Base-by-base conservation (phyloP, 176 grass and related monocot species). In the Ananas comosus region DNA sequence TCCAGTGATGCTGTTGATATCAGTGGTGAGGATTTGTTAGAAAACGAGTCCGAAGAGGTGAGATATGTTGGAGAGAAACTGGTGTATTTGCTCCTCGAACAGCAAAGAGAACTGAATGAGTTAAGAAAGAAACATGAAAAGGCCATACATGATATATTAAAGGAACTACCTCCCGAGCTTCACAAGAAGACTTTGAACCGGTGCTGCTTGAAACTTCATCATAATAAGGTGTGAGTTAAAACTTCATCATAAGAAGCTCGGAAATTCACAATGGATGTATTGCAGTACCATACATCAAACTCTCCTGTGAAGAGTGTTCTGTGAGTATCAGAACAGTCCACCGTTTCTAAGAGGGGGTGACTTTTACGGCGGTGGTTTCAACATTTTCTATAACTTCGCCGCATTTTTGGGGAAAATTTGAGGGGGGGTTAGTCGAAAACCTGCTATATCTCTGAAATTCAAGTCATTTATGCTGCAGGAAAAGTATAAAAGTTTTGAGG, bases 141-240 rank as follows among this genome's bases (percentile, higher is more conserved):
- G 42, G 81, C 67, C 5, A 74, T 91, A 74, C 65, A 78, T 16
- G 59, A 73, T 13, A 64, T 82, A 9, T 57, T 87, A 16, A 84
- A 79, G 13, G 27, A 47, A 1, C 11, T 84, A 51, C 81, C 84
- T 58, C 68, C 72, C 16, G 68, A 84, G 22, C 51, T 70, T 58
- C 81, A 81, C 0, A 69, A 72, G 52, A 76, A 81, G 70, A 79
- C 82, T 28, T 81, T 91, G 27, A 79, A 53, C 3, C 66, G 52
- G 64, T 91, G 84, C 51, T 51, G 75, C 8, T 73, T 83, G 79
- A 91, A 84, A 48, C 49, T 59, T 18, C n/a, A 21, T 59, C n/a
- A 59, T 7, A 59, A 10, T 59, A 2, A 19, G 54, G 54, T 9
- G 19, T 14, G 19, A 59, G 54, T 59, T 59, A 18, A 14, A 17